Base-by-base conservation (phyloP, 257 asterid species). In the Primulina huaijiensis region DNA sequence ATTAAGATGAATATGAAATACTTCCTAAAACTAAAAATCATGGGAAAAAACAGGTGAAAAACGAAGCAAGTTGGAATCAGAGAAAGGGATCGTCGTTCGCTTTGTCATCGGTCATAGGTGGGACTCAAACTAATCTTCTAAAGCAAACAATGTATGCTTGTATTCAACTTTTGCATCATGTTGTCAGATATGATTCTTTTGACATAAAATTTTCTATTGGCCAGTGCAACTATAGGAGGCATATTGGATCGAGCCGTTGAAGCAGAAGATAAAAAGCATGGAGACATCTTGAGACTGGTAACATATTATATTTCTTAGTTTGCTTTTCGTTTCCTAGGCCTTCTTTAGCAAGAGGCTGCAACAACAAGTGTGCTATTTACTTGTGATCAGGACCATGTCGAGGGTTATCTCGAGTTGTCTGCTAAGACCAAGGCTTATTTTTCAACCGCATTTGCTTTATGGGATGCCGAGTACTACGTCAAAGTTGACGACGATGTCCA, bases 401-500 rank as follows among this genome's bases (percentile, higher is more conserved):
- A 92, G 83, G 98, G 97, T 19, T 92, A 92, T 74, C 97, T 90
- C 17, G 97, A 90, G 84, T 71, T 92, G 67, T 92, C 97, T 25
- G 98, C 98, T 40, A 92, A 92, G 84, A 92, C 98, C 29, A 90
- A 84, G 84, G 65, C 85, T 31, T 92, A 90, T 78, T 92, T 92
- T 67, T 87, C 95, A 34, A 80, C 89, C 43, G 98, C 97, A 25
- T 92, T 87, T 67, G 77, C 88, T 14, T 52, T 77, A 72, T 92
- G 95, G 91, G 96, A 92, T 74, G 98, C 98, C 30, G 98, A 90
- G 80, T 92, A 86, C 85, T 92, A 90, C 52, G 83, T 90, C 67
- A 92, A 92, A 80, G 98, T 92, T 40, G 98, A 92, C 17, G 98
- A 92, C 61, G 96, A 92, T 74, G 98, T 92, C 66, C 98, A 92